Percentiles rank a stretch among this genome's conserved stretches.
Conservation (phyloP, 306 rosid genomes). For the Cucurbita maxima region DNA sequence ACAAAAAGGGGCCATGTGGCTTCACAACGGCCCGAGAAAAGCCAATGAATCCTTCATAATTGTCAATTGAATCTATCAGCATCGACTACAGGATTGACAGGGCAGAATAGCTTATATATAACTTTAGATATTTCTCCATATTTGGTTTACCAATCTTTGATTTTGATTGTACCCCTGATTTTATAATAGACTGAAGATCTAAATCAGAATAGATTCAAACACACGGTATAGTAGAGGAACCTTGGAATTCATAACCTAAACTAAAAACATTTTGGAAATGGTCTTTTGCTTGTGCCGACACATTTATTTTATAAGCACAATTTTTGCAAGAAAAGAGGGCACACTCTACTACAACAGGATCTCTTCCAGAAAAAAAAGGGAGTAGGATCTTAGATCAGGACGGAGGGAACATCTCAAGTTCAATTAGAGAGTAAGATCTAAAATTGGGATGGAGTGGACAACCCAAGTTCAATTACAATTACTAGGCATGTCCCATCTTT, state of each 20-base stretch:
- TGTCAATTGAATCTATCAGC: neutral
- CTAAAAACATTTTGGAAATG: neutral
- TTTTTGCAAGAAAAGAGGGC: too few relatives aligned
- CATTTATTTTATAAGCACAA: neutral
- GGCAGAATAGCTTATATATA: neutral
- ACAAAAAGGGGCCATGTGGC: neutral
- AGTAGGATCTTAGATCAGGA: neutral
- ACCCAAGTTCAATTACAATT: neutral
- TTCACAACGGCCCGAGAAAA: neutral
- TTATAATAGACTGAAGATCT: neutral
- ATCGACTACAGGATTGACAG: neutral
- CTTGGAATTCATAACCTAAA: neutral
- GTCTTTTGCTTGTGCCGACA: neutral
- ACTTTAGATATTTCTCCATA: neutral
- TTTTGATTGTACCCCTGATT: neutral
- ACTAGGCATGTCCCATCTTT: neutral
- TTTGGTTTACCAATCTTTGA: neutral
- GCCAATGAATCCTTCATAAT: neutral
- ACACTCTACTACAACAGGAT: neutral
- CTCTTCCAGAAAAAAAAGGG: neutral
- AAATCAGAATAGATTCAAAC: neutral
- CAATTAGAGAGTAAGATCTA: neutral
- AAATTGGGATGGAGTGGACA: neutral
- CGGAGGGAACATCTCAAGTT: neutral
- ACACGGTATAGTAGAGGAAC: neutral